Evolutionary conservation across 352 stramenopile species (phyloP).

Genomic region (Globisporangium rhizosaccharum): DNA sequence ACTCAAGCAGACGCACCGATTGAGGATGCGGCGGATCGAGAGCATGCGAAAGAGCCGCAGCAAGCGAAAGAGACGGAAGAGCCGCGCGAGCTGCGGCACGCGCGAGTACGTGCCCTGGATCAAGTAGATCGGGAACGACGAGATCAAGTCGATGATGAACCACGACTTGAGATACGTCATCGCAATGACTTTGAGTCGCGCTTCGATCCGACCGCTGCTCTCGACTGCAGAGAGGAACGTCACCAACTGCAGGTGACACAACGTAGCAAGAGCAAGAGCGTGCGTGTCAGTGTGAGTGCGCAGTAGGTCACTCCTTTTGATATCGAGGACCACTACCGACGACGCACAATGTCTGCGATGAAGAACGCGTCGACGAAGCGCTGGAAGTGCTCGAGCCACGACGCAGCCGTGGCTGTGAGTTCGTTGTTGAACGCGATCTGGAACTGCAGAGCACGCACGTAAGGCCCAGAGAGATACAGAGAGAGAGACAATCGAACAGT

Average conservation of each 20-base stretch:
- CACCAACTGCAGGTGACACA: constrained; percentile 27
- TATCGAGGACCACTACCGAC: too few relatives aligned
- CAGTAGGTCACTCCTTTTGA: too few relatives aligned
- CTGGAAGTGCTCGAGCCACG: constrained; percentile 49
- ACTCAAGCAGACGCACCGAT: constrained; percentile 15
- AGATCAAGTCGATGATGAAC: constrained; percentile 75
- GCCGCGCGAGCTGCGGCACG: constrained; percentile 48
- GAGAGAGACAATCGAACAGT: too few relatives aligned
- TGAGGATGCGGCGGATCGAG: constrained; percentile 59
- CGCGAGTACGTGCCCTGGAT: constrained; percentile 54
- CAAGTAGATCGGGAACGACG: constrained; percentile 67
- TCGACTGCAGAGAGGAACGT: constrained; percentile 76
- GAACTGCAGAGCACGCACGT: constrained; percentile 29
- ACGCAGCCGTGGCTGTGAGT: constrained; percentile 12
- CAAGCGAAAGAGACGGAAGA: constrained; percentile 59
- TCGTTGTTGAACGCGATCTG: constrained; percentile 51
- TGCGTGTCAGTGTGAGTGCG: too few relatives aligned
- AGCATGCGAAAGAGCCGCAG: constrained; percentile 64
- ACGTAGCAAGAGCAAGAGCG: too few relatives aligned
- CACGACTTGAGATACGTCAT: constrained; percentile 59
- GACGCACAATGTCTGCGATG: constrained; percentile 62
- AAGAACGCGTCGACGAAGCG: constrained; percentile 62
- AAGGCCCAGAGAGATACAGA: background rate
- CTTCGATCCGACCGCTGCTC: constrained; percentile 50
- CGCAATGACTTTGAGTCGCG: constrained; percentile 35